phyloP scores from a whole-genome alignment of 495 filamentous ascomycete species.

The Aspergillus funiculosus region DNA sequence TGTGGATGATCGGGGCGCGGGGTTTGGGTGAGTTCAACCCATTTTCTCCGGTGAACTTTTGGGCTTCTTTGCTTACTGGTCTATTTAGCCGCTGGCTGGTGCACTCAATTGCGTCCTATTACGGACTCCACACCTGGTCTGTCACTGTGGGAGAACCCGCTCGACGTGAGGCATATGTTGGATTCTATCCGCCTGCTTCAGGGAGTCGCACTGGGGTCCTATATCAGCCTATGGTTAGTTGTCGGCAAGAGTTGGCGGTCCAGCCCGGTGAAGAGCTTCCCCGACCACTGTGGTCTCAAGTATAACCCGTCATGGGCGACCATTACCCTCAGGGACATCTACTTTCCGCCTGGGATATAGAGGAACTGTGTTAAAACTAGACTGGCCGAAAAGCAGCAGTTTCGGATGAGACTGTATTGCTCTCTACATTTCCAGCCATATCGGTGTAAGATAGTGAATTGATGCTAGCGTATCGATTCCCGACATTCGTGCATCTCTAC shows the following conservation, averaged over 20 bases:
- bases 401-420: not conserved
- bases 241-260: conserved; percentile 27
- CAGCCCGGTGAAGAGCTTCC: conserved; percentile 48
- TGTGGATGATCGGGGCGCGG: conserved; percentile 65
- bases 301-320: conserved; percentile 28
- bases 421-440: not conserved
- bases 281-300: conserved; percentile 55
- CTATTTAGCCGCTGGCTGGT: conserved; percentile 77
- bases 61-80: conserved; percentile 11
- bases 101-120: conserved; percentile 87
- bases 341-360: not conserved
- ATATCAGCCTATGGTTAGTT: conserved; percentile 19
- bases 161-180: conserved; percentile 84
- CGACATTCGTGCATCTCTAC: too few species aligned
- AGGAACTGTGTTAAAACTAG: not conserved
- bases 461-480: not conserved
- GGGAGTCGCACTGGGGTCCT: conserved; percentile 27
- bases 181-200: conserved; percentile 47
- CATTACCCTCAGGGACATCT: too few species aligned
- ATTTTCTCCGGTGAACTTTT: not conserved
- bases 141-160: conserved; percentile 70
- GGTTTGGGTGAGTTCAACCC: conserved; percentile 65
- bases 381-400: not conserved
- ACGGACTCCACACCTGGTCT: conserved; percentile 81
- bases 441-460: conserved; percentile 6